Percentiles rank a stretch among this genome's conserved stretches.
phyloP scores from a whole-genome alignment of 306 rosid species.

The Prunus fruticosa region DNA sequence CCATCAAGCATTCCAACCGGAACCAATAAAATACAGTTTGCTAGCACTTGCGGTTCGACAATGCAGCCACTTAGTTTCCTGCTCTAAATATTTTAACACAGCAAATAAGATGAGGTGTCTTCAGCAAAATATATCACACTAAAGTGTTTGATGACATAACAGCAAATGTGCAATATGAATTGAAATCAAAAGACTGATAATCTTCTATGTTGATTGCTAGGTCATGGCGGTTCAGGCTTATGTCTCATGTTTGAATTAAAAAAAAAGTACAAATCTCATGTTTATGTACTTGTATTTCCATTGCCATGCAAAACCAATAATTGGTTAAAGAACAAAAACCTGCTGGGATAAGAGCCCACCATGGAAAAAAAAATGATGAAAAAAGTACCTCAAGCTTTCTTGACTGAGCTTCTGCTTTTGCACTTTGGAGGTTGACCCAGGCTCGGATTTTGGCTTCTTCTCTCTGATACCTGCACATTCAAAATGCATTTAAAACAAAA shows the following conservation, averaged over 20 bases:
- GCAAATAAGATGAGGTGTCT: not conserved
- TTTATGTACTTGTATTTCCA: not conserved
- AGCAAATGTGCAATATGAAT: not conserved
- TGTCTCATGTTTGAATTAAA: not conserved
- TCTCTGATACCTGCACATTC: conserved; percentile 70
- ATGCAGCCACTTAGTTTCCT: not conserved
- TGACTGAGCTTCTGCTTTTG: conserved; percentile 97
- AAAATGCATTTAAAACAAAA: conserved; percentile 4
- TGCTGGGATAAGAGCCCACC: not conserved
- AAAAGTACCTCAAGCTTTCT: conserved; percentile 89
- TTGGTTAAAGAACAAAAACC: not conserved
- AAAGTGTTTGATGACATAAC: not conserved
- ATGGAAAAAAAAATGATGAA: not conserved
- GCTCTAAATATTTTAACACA: not conserved
- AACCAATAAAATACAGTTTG: conserved; percentile 14
- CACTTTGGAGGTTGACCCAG: conserved; percentile 93
- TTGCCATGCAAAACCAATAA: not conserved
- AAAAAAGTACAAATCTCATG: not conserved
- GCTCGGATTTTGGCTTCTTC: conserved; percentile 98
- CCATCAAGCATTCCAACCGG: conserved; percentile 27
- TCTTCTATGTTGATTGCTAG: too few species aligned
- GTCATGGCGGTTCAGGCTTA: not conserved
- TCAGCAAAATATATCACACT: not conserved
- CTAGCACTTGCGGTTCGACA: conserved; percentile 3
- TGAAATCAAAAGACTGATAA: too few species aligned